phyloP scores from a whole-genome alignment of 1,284 basidiomycete species.

The Irpex sp. region DNA sequence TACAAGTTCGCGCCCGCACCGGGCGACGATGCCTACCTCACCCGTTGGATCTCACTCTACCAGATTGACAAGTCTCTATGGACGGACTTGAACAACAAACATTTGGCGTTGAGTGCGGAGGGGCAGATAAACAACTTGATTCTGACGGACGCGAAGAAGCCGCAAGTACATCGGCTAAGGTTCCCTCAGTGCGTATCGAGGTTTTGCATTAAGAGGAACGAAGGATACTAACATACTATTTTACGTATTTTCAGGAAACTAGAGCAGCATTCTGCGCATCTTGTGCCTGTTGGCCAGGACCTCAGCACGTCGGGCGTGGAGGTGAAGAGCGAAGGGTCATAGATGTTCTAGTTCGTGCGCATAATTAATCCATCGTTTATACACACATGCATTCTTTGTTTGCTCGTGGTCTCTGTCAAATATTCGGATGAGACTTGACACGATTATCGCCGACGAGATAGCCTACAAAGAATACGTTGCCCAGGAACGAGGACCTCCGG shows the following conservation, averaged over 20 bases:
- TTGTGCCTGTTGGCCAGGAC: slow-evolving; percentile 43
- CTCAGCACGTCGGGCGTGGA: slow-evolving; percentile 41
- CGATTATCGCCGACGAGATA: too few relatives aligned
- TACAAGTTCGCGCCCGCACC: slow-evolving; percentile 67
- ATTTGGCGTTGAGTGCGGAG: slow-evolving; percentile 47
- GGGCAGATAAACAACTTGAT: slow-evolving; percentile 42
- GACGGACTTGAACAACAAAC: slow-evolving; percentile 50
- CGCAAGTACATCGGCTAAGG: slow-evolving; percentile 55
- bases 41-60: slow-evolving; percentile 58
- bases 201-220: background rate
- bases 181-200: slow-evolving; percentile 61
- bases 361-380: background rate
- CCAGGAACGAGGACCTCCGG: too few relatives aligned
- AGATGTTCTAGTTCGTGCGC: slow-evolving; percentile 1
- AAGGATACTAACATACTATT: background rate
- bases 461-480: too few relatives aligned
- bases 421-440: background rate
- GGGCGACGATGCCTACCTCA: slow-evolving; percentile 54
- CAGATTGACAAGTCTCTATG: slow-evolving; percentile 45
- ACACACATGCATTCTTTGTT: background rate
- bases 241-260: slow-evolving; percentile 32
- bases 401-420: background rate
- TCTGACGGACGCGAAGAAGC: slow-evolving; percentile 46
- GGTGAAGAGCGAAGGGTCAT: slow-evolving; percentile 37
- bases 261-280: slow-evolving; percentile 48